phyloP scores from a whole-genome alignment of 768 basidiomycete genomes.

The Kwoniella bestiolae region DNA sequence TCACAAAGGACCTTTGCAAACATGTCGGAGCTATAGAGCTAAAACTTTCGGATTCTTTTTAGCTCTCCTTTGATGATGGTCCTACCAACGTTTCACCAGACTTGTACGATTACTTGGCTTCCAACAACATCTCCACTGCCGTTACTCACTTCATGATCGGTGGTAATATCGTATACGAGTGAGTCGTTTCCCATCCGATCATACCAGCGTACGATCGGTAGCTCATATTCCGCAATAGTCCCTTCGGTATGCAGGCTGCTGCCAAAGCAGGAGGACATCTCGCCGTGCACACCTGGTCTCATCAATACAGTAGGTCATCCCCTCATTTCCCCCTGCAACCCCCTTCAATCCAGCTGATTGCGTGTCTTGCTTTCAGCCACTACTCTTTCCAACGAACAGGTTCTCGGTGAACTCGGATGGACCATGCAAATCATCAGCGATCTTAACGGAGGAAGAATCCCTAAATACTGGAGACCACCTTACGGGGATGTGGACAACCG shows the following conservation, averaged over 20 bases:
- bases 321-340: not conserved
- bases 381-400: slow-evolving; percentile 65
- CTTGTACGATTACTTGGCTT: slow-evolving; percentile 70
- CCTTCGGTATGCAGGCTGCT: slow-evolving; percentile 64
- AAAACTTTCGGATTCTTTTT: not conserved
- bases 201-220: no score
- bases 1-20: not conserved
- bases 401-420: slow-evolving; percentile 81
- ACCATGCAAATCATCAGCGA: slow-evolving; percentile 77
- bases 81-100: slow-evolving; percentile 50
- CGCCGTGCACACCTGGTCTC: slow-evolving; percentile 58
- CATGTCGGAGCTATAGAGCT: no score
- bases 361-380: slow-evolving; percentile 35
- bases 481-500: slow-evolving; percentile 71
- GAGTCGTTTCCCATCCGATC: no score
- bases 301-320: slow-evolving; percentile 53
- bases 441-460: slow-evolving; percentile 74
- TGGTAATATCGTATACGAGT: slow-evolving; percentile 67
- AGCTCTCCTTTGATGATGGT: slow-evolving; percentile 56
- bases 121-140: slow-evolving; percentile 62
- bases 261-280: slow-evolving; percentile 59
- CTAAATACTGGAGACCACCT: slow-evolving; percentile 68
- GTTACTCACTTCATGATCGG: slow-evolving; percentile 93
- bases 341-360: slow-evolving; percentile 1
- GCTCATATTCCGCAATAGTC: slow-evolving; percentile 35